phyloP scores from a whole-genome alignment of 2,329 filamentous ascomycete species.

The Curvularia sp. region DNA sequence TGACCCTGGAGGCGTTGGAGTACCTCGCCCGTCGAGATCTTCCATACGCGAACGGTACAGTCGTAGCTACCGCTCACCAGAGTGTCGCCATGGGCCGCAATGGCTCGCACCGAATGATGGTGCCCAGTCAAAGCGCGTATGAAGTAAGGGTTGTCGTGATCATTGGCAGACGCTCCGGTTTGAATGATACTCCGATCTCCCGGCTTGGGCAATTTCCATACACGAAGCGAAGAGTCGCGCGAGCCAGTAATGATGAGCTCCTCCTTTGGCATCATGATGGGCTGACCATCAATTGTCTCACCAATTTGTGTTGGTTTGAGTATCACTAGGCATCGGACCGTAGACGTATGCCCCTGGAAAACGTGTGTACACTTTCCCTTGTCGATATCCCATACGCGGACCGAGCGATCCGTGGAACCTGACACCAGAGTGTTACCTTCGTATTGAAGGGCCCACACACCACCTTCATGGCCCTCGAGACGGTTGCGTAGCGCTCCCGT shows the following conservation, averaged over 20 bases:
- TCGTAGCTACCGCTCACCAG: constrained; percentile 98
- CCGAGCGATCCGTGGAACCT: constrained; percentile 92
- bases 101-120: constrained; percentile 91
- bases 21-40: constrained; percentile 91
- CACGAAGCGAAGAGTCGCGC: constrained; percentile 88
- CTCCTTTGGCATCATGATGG: constrained; percentile 90
- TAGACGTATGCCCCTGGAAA: constrained; percentile 97
- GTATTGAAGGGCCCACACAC: constrained; percentile 97
- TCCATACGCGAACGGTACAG: constrained; percentile 93
- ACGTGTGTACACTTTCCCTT: constrained; percentile 90
- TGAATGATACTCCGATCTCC: constrained; percentile 81
- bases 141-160: constrained; percentile 90
- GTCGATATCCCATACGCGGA: constrained; percentile 99
- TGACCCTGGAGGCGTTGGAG: constrained; percentile 86
- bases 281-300: constrained; percentile 71
- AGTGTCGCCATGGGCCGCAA: constrained; percentile 92
- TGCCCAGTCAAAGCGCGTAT: constrained; percentile 86
- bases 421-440: constrained; percentile 94
- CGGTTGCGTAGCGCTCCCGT: constrained; percentile 84
- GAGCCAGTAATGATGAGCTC: constrained; percentile 97
- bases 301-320: constrained; percentile 84
- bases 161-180: constrained; percentile 73
- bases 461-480: constrained; percentile 92
- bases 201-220: constrained; percentile 89
- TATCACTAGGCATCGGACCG: constrained; percentile 93